Conservation (phyloP, 1,284 basidiomycete genomes). For the Takashimella tepidaria region DNA sequence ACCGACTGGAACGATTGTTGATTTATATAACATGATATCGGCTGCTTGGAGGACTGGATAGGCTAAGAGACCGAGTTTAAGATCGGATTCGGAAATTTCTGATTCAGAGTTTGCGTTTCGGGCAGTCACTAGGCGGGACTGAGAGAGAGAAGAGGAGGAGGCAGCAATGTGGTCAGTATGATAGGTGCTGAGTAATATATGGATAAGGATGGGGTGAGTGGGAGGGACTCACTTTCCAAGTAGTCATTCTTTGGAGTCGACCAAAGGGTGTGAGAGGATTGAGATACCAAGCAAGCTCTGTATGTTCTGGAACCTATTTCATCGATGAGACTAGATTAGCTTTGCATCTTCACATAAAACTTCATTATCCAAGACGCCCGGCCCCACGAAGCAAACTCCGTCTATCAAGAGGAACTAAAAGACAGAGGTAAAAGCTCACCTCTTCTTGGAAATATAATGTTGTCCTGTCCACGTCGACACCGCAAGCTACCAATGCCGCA, state of each 20-base stretch:
- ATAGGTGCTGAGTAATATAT: too few relatives aligned
- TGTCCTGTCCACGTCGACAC: slow-evolving; percentile 71
- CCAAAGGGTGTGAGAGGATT: slow-evolving; percentile 80
- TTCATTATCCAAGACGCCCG: neutral
- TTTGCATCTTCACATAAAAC: neutral
- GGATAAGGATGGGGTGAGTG: neutral
- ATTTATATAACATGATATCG: slow-evolving; percentile 82
- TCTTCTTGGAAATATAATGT: slow-evolving; percentile 85
- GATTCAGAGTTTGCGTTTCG: slow-evolving; percentile 67
- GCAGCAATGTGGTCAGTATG: neutral
- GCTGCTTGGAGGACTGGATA: slow-evolving; percentile 93
- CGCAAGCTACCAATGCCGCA: slow-evolving; percentile 76
- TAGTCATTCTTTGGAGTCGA: slow-evolving; percentile 82
- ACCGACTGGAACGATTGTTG: slow-evolving; percentile 90
- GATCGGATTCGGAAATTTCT: slow-evolving; percentile 71
- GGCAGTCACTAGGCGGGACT: slow-evolving; percentile 53
- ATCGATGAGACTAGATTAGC: neutral
- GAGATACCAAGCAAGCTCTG: slow-evolving; percentile 87
- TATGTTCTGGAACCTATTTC: slow-evolving; percentile 76
- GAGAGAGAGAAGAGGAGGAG: too few relatives aligned
- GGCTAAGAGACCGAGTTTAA: slow-evolving; percentile 80
- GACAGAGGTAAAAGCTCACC: too few relatives aligned
- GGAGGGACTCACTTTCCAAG: slow-evolving; percentile 72
- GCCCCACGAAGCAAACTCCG: neutral
- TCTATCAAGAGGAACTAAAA: neutral